A percentile compares a stretch with the other conserved stretches of the same genome.
These are phyloP conservation scores for Botrytis fabae DNA, from an alignment of 2,329 filamentous ascomycete species.

Conservation along the genomic window DNA sequence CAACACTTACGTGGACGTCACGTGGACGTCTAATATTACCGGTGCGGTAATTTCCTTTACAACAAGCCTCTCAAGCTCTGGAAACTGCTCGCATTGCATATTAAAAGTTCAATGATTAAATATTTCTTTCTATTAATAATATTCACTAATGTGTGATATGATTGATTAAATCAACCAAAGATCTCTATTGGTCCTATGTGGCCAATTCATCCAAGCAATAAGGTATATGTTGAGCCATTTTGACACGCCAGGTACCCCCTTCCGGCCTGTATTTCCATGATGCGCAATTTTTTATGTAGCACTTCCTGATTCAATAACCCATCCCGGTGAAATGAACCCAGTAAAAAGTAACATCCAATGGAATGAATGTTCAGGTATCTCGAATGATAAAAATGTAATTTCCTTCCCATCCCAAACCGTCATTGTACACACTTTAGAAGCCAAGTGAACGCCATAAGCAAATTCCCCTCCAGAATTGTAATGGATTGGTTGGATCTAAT, in stretches of 20 bases:
- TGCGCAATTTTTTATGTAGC: background rate
- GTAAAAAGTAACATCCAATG: slow-evolving; percentile 12
- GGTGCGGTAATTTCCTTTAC: background rate
- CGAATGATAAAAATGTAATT: slow-evolving; percentile 14
- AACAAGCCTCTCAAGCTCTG: background rate
- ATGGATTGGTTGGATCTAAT: background rate
- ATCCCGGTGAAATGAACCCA: background rate
- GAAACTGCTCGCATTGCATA: background rate
- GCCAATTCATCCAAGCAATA: background rate
- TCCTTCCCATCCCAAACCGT: background rate
- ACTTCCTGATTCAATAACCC: background rate
- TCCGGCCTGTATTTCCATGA: background rate
- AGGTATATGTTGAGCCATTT: slow-evolving; percentile 7
- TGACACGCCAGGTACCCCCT: background rate
- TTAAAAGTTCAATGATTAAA: background rate
- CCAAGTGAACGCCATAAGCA: slow-evolving; percentile 13
- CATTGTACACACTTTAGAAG: background rate
- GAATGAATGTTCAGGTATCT: slow-evolving; percentile 18
- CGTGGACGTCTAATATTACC: background rate
- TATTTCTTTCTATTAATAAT: slow-evolving; percentile 19
- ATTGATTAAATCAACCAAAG: slow-evolving; percentile 4
- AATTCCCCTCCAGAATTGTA: background rate
- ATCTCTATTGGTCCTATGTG: slow-evolving; percentile 12
- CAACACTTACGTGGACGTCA: background rate
- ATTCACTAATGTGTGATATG: slow-evolving; percentile 11